phyloP scores from a whole-genome alignment of 2,329 filamentous ascomycete genomes.

The Fusarium sarcochroum region DNA sequence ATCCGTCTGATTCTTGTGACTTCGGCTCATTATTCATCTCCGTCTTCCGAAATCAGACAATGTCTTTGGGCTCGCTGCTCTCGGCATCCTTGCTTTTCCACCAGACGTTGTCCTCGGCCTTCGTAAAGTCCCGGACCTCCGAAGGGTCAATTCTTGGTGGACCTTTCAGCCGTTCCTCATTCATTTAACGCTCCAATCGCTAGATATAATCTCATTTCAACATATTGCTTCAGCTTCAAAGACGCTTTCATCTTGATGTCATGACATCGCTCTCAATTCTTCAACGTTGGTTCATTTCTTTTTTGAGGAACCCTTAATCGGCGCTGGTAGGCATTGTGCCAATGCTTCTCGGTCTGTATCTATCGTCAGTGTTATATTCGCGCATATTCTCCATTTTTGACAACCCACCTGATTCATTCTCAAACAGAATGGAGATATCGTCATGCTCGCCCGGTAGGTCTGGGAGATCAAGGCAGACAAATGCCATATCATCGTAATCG shows the following conservation, averaged over 20 bases:
- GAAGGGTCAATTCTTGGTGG: slow-evolving; percentile 2
- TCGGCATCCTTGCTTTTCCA: slow-evolving; percentile 2
- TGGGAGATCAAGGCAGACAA: slow-evolving; percentile 87
- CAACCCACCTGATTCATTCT: slow-evolving; percentile 79
- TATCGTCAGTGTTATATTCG: slow-evolving; percentile 38
- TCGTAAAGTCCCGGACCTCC: slow-evolving; percentile 24
- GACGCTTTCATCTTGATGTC: slow-evolving; percentile 19
- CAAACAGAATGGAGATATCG: slow-evolving; percentile 89
- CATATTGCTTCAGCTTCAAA: slow-evolving; percentile 13
- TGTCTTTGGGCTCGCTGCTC: slow-evolving; percentile 3
- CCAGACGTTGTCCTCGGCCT: slow-evolving; percentile 27
- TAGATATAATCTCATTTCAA: slow-evolving; percentile 37
- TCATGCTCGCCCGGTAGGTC: slow-evolving; percentile 94
- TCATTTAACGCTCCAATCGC: slow-evolving; percentile 17
- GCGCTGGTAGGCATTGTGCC: slow-evolving; percentile 66
- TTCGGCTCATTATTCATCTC: slow-evolving; percentile 9
- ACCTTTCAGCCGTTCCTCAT: slow-evolving; percentile 7
- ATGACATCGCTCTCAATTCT: slow-evolving; percentile 14
- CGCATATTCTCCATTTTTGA: background rate
- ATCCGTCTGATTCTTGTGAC: slow-evolving; percentile 8
- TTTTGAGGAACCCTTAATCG: slow-evolving; percentile 63
- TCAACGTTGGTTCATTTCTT: slow-evolving; percentile 48
- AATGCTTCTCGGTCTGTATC: slow-evolving; percentile 68
- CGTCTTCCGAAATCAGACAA: slow-evolving; percentile 10
- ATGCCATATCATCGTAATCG: slow-evolving; percentile 74